Percentiles rank a stretch among this genome's conserved stretches.
phyloP scores from a whole-genome alignment of 78 protist species.

The Dictyostelium citrinum region DNA sequence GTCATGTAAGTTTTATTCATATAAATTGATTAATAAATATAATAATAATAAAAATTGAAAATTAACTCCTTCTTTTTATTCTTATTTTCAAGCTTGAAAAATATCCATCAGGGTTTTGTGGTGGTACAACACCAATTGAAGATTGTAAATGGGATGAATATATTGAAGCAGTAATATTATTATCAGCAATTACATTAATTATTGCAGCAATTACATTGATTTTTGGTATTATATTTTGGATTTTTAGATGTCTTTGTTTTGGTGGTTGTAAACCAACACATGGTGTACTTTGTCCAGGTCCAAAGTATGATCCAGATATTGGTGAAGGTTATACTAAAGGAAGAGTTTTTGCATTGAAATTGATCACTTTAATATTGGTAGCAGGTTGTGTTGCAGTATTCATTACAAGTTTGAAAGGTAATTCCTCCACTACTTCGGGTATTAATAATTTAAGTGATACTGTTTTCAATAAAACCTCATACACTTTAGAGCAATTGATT shows the following conservation, averaged over 20 bases:
- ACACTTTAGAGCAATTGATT: background rate
- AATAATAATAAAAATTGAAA: background rate
- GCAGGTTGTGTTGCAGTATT: constrained; percentile 34
- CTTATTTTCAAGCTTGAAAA: background rate
- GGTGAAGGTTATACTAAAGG: constrained; percentile 31
- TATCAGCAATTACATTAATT: constrained; percentile 36
- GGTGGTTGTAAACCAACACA: constrained; percentile 65
- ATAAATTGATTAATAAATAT: no score
- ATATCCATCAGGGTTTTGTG: constrained; percentile 57
- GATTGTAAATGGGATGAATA: constrained; percentile 60
- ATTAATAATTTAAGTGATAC: background rate
- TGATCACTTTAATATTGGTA: background rate
- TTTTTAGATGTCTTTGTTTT: background rate
- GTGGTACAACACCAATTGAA: constrained; percentile 37
- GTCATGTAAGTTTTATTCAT: background rate
- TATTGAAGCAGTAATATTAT: constrained; percentile 36
- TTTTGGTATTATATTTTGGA: constrained; percentile 43
- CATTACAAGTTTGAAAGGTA: constrained; percentile 42
- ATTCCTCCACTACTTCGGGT: background rate
- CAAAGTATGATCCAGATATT: constrained; percentile 57
- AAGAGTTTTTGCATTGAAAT: background rate
- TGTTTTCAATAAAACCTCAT: background rate
- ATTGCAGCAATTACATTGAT: constrained; percentile 15
- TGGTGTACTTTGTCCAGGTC: constrained; percentile 42
- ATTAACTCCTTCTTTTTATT: no score